phyloP scores from a whole-genome alignment of 2,329 filamentous ascomycete genomes.

The Penicillium nordicum region DNA sequence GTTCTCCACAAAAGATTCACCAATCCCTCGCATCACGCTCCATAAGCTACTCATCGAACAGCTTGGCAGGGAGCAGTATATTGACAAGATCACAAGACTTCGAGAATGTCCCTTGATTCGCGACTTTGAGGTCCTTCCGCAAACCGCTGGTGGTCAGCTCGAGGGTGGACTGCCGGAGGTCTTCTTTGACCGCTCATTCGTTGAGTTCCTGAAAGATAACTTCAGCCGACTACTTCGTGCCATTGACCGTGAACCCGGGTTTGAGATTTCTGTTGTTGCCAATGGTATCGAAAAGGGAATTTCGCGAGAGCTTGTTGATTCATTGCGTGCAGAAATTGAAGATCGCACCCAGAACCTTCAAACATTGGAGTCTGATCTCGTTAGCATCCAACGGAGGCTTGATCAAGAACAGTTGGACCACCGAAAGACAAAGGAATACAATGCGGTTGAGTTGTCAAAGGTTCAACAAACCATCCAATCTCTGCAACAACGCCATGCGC shows the following conservation, averaged over 20 bases:
- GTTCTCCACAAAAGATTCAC: constrained; percentile 96
- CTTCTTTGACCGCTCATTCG: constrained; percentile 79
- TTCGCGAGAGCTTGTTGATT: constrained; percentile 89
- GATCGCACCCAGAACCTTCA: constrained; percentile 64
- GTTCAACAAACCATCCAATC: constrained; percentile 67
- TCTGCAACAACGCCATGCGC: constrained; percentile 66
- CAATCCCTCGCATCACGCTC: constrained; percentile 75
- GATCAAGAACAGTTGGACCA: constrained; percentile 73
- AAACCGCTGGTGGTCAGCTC: constrained; percentile 57
- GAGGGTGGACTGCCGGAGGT: constrained; percentile 67
- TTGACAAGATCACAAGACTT: constrained; percentile 74
- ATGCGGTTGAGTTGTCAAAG: constrained; percentile 52
- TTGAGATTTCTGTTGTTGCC: constrained; percentile 76
- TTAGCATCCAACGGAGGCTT: constrained; percentile 53
- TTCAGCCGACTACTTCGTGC: constrained; percentile 80
- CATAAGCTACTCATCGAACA: constrained; percentile 73
- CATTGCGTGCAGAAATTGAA: constrained; percentile 70
- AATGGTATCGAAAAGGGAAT: constrained; percentile 84
- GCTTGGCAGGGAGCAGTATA: constrained; percentile 81
- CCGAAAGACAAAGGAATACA: constrained; percentile 60
- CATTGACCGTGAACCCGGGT: constrained; percentile 83
- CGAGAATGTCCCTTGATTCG: constrained; percentile 74
- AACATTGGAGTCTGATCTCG: constrained; percentile 54
- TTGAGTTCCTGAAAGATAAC: constrained; percentile 95
- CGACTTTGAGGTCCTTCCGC: constrained; percentile 83